These are phyloP conservation scores for Fusarium stilboides DNA, from an alignment of 2,329 filamentous ascomycete genomes.

Conservation along the genomic window DNA sequence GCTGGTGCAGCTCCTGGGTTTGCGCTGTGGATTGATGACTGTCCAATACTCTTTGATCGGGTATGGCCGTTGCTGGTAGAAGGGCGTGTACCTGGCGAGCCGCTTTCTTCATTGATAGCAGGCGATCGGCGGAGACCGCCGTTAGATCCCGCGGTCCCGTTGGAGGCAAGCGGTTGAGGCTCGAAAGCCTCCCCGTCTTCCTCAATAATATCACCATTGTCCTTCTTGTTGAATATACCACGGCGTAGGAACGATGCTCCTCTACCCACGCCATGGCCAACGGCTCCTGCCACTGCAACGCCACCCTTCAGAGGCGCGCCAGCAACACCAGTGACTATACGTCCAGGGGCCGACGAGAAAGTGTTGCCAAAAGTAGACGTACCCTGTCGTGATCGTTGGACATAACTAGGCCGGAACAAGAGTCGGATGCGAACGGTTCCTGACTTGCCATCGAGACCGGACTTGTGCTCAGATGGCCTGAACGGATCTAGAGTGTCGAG, in stretches of 20 bases:
- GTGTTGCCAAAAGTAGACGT: constrained; percentile 94
- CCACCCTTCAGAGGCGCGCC: constrained; percentile 96
- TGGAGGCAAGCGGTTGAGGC: constrained; percentile 55
- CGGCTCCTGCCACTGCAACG: constrained; percentile 78
- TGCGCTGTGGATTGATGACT: constrained; percentile 77
- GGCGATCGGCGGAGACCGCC: constrained; percentile 61
- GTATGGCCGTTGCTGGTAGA: constrained; percentile 58
- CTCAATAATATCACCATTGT: constrained; percentile 71
- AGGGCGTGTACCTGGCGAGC: constrained; percentile 42
- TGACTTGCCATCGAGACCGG: constrained; percentile 89
- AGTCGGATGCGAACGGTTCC: constrained; percentile 86
- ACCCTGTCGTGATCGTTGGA: constrained; percentile 87
- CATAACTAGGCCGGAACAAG: constrained; percentile 93
- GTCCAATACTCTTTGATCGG: constrained; percentile 73
- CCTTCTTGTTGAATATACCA: constrained; percentile 83
- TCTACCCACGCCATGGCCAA: constrained; percentile 86
- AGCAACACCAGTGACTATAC: constrained; percentile 84
- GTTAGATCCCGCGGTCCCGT: constrained; percentile 56
- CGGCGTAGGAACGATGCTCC: constrained; percentile 92
- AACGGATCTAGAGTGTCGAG: constrained; percentile 89
- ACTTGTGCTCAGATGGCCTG: constrained; percentile 79
- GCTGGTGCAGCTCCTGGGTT: constrained; percentile 72
- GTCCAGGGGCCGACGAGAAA: constrained; percentile 85
- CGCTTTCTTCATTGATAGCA: constrained; percentile 55
- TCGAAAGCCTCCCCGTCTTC: constrained; percentile 60